phyloP scores from a whole-genome alignment of 192 early-diverging fungal species.

The Coemansia sp. region DNA sequence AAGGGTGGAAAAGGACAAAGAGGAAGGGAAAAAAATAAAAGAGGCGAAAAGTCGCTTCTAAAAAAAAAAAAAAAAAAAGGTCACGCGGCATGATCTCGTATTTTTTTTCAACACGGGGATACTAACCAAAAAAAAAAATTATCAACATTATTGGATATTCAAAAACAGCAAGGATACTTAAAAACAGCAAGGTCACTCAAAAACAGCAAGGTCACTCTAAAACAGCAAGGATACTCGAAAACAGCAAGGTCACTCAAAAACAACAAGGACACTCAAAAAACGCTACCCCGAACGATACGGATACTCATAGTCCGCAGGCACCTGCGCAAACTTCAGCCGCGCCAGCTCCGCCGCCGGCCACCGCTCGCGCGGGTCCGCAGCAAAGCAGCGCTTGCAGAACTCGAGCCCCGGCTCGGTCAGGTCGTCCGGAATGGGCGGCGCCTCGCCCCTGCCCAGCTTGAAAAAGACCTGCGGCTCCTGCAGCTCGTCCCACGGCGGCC shows the following conservation, averaged over 20 bases:
- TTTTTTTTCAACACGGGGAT: background rate
- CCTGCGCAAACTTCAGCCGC: constrained; percentile 68
- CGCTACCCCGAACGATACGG: constrained; percentile 33
- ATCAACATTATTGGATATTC: too few relatives aligned
- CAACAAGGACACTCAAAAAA: too few relatives aligned
- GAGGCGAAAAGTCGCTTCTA: background rate
- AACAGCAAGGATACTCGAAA: too few relatives aligned
- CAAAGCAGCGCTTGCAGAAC: constrained; percentile 78
- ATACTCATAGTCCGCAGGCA: constrained; percentile 40
- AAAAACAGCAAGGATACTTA: too few relatives aligned
- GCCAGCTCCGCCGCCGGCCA: constrained; percentile 75
- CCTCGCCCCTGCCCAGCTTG: constrained; percentile 75
- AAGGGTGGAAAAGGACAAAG: constrained; percentile 1
- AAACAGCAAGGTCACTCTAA: too few relatives aligned
- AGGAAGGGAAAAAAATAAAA: background rate
- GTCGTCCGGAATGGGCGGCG: constrained; percentile 77
- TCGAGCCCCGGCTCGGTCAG: constrained; percentile 66
- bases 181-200: too few relatives aligned
- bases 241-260: too few relatives aligned
- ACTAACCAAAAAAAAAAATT: background rate
- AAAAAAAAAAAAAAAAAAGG: constrained; percentile 3
- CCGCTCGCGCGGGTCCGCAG: constrained; percentile 70
- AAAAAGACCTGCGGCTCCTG: constrained; percentile 61
- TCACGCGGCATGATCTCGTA: background rate
- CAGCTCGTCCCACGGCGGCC: constrained; percentile 65